Percentiles rank a stretch among this genome's conserved stretches.
These are phyloP conservation scores for Kondoa malvinella DNA, from an alignment of 768 basidiomycete species.

Conservation along the genomic window DNA sequence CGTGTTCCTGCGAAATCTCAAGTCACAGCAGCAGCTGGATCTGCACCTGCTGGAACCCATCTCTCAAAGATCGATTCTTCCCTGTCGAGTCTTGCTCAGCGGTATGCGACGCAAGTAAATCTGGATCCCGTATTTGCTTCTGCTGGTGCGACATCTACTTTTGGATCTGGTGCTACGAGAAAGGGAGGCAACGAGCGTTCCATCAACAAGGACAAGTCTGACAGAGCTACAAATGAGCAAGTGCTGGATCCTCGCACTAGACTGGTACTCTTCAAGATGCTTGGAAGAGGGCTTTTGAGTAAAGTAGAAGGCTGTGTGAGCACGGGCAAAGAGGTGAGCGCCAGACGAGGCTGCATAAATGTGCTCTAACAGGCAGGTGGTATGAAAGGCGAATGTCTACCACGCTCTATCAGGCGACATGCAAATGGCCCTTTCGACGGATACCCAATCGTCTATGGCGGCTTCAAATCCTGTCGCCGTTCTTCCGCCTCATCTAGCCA, in stretches of 20 bases:
- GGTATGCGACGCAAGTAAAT: conserved; percentile 57
- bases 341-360: not conserved
- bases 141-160: conserved; percentile 32
- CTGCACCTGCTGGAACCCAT: conserved; percentile 18
- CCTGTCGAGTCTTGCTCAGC: conserved; percentile 48
- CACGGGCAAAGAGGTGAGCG: conserved; percentile 82
- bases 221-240: conserved; percentile 90
- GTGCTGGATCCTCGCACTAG: conserved; percentile 92
- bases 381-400: conserved; percentile 81
- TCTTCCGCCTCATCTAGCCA: conserved; percentile 47
- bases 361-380: conserved; percentile 1
- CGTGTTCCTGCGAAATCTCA: not conserved
- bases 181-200: conserved; percentile 66
- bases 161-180: conserved; percentile 47
- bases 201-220: conserved; percentile 76
- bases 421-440: conserved; percentile 23
- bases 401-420: conserved; percentile 49
- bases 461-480: not conserved
- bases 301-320: conserved; percentile 92
- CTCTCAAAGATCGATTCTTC: conserved; percentile 51
- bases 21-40: not conserved
- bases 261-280: conserved; percentile 88
- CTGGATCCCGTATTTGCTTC: conserved; percentile 54
- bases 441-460: not conserved
- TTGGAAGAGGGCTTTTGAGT: conserved; percentile 67